These are phyloP conservation scores for Quercus engelmannii DNA, from an alignment of 306 rosid genomes.

Conservation along the genomic window DNA sequence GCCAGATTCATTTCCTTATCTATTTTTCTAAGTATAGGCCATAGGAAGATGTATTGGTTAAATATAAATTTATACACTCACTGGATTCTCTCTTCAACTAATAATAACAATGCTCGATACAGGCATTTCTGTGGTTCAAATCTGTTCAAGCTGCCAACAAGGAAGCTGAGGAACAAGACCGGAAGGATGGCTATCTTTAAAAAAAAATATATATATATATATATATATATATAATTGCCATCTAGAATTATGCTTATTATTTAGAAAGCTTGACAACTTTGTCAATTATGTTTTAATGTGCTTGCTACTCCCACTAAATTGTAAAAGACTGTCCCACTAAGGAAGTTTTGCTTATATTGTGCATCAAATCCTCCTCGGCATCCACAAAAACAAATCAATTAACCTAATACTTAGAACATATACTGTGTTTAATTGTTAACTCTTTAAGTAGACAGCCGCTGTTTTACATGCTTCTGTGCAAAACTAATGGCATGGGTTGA, in stretches of 20 bases:
- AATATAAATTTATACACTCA: background rate
- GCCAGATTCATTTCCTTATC: background rate
- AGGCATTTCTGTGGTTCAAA: constrained; percentile 91
- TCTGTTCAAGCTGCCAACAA: constrained; percentile 87
- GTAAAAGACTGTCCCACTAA: too few relatives aligned
- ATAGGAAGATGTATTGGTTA: background rate
- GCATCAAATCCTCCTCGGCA: too few relatives aligned
- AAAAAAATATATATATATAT: too few relatives aligned
- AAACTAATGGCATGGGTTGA: too few relatives aligned
- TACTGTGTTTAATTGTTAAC: too few relatives aligned
- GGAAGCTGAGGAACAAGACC: constrained; percentile 98
- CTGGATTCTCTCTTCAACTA: background rate
- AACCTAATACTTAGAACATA: too few relatives aligned
- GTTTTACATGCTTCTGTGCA: too few relatives aligned
- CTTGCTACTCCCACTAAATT: too few relatives aligned
- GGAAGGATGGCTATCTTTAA: constrained; percentile 66
- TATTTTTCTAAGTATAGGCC: background rate
- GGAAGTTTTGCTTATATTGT: too few relatives aligned
- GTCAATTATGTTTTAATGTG: too few relatives aligned
- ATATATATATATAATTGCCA: background rate
- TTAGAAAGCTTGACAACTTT: background rate
- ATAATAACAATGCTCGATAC: constrained; percentile 22
- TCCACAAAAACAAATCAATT: too few relatives aligned
- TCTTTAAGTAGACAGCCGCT: too few relatives aligned
- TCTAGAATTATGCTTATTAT: background rate